Evolutionary conservation across 2,329 filamentous ascomycete species (phyloP).

Genomic region (Pseudocercospora crystallina): DNA sequence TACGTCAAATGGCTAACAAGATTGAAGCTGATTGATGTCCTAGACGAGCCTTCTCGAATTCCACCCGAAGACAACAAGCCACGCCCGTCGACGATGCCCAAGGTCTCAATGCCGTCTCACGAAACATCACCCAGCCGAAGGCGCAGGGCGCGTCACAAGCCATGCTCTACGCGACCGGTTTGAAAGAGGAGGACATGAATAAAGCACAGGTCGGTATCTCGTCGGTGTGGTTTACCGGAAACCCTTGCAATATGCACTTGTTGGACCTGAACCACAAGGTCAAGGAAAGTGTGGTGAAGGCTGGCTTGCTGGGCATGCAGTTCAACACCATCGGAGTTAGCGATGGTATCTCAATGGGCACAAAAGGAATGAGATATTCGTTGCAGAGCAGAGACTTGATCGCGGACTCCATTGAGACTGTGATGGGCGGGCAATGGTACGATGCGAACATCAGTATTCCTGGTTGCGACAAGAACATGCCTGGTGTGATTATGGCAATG

Average conservation of each 20-base stretch:
- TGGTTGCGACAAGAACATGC: slow-evolving; percentile 99
- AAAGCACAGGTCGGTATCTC: slow-evolving; percentile 98
- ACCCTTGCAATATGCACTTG: slow-evolving; percentile 99
- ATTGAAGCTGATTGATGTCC: neutral
- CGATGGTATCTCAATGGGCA: slow-evolving; percentile 98
- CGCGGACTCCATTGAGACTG: slow-evolving; percentile 96
- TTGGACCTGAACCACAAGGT: slow-evolving; percentile 83
- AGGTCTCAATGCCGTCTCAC: slow-evolving; percentile 78
- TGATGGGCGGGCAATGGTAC: slow-evolving; percentile 99
- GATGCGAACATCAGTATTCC: slow-evolving; percentile 96
- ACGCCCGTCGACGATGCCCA: slow-evolving; percentile 26
- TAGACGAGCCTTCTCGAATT: slow-evolving; percentile 13
- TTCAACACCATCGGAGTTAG: slow-evolving; percentile 99
- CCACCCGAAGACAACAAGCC: slow-evolving; percentile 22
- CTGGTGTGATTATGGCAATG: slow-evolving; percentile 73
- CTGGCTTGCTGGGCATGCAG: slow-evolving; percentile 83
- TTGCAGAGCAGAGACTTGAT: slow-evolving; percentile 90
- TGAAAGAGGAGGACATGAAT: slow-evolving; percentile 82
- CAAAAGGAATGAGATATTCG: slow-evolving; percentile 86
- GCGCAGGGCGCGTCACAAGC: slow-evolving; percentile 97
- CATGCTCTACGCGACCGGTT: slow-evolving; percentile 95
- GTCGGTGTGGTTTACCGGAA: slow-evolving; percentile 96
- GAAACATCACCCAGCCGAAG: slow-evolving; percentile 90
- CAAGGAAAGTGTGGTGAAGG: slow-evolving; percentile 68
- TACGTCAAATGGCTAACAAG: neutral